Evolutionary conservation across 805 yeast species (phyloP), one percentile per base, ranked within the genome.

Genomic region (Candida endomychidarum): DNA sequence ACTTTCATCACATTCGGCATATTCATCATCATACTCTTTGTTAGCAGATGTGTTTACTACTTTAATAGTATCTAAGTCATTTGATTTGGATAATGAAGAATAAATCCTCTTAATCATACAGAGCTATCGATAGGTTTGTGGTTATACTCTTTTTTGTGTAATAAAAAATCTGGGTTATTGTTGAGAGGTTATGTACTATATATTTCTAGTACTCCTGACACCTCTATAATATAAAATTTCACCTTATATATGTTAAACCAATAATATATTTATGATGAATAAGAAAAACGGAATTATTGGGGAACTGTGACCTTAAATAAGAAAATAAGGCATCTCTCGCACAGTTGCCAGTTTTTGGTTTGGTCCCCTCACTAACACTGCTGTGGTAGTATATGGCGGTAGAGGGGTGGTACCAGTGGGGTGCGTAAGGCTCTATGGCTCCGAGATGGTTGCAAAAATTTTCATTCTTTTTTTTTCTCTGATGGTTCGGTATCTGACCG

Each of bases 71-170:
- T 21, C 35, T 32, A 32, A 32, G 11, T 32, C 26, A 32, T 32
- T 32, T 5, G 35, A 18, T 12, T 16, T 32, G 11, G 35, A 19
- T 19, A 37, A 6, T 14, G 41, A 37, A 30, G 41, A 30, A 30
- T 37, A 37, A 8, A 37, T 23, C 15, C 41, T 37, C 23, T 36
- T 37, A n/a, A 37, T 37, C 41, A 37, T 37, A 18, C 11, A 36
- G 15, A 28, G n/a, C 23, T 21, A n/a, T n/a, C n/a, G n/a, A n/a
- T n/a, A n/a, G n/a, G 23, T 21, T 21, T 21, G 23, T 21, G 23
- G 23, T 21, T 21, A 21, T 7, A 21, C 6, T 25, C 15, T 4
- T 12, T 5, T 25, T 14, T 25, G 28, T 25, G 28, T n/a, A n/a
- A n/a, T n/a, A n/a, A n/a, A n/a, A n/a, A n/a, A n/a, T n/a, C n/a